phyloP scores from a whole-genome alignment of 75 land plant species.

The Adiantum capillusveneris region DNA sequence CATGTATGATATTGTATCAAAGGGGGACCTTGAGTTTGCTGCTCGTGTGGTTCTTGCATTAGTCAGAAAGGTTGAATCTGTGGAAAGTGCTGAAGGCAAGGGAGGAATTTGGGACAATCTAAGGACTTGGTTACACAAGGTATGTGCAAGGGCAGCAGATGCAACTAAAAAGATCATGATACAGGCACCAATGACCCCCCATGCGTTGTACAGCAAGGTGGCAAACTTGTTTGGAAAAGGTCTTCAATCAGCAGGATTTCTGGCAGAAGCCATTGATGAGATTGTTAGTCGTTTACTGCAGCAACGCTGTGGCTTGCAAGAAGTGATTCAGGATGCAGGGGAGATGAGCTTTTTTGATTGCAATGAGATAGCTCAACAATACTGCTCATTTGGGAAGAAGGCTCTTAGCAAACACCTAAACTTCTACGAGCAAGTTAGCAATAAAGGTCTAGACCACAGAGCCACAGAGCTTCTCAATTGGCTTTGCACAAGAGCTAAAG shows the following conservation, averaged over 20 bases:
- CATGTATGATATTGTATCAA: background rate
- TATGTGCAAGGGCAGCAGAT: slow-evolving; percentile 1
- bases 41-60: background rate
- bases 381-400: background rate
- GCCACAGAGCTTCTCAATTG: background rate
- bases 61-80: background rate
- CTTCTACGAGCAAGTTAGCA: background rate
- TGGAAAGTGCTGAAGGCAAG: background rate
- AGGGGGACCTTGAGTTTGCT: background rate
- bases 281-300: background rate
- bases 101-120: background rate
- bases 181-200: background rate
- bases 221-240: background rate
- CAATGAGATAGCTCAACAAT: background rate
- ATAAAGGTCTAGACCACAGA: background rate
- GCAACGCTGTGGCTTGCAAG: background rate
- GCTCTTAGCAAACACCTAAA: background rate
- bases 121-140: background rate
- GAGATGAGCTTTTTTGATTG: background rate
- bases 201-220: background rate
- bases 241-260: slow-evolving; percentile 1
- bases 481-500: background rate
- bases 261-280: background rate
- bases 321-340: background rate
- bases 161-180: too few species aligned